Conservation (phyloP, 257 asterid genomes). For the Ilex asprella region DNA sequence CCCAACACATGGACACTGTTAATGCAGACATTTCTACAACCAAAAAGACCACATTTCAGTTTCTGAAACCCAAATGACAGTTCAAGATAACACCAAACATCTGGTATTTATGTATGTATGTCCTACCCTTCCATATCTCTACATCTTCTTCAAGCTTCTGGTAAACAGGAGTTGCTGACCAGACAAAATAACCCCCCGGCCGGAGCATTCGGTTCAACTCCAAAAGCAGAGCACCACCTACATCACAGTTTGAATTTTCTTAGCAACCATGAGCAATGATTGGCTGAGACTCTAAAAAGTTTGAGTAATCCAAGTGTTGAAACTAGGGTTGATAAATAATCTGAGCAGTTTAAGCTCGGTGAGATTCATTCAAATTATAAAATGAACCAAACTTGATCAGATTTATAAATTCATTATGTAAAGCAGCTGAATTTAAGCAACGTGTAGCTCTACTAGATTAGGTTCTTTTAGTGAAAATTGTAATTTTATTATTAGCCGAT, state of each 20-base stretch:
- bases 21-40: constrained; percentile 63
- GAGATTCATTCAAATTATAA: too few relatives aligned
- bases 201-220: constrained; percentile 79
- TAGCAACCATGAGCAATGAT: not conserved
- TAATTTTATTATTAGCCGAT: too few relatives aligned
- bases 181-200: constrained; percentile 84
- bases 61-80: too few relatives aligned
- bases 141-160: constrained; percentile 74
- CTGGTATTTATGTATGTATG: constrained; percentile 3
- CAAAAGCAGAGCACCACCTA: constrained; percentile 81
- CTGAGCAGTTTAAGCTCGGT: too few relatives aligned
- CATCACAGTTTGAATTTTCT: constrained; percentile 20
- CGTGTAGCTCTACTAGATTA: too few relatives aligned
- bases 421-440: too few relatives aligned
- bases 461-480: too few relatives aligned
- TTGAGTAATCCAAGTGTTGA: too few relatives aligned
- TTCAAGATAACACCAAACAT: too few relatives aligned
- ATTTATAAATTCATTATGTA: too few relatives aligned
- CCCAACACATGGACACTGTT: constrained; percentile 90
- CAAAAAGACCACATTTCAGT: not conserved
- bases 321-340: too few relatives aligned
- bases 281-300: not conserved
- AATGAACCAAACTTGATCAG: too few relatives aligned
- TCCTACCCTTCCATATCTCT: constrained; percentile 59
- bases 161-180: constrained; percentile 98